Evolutionary conservation across 345 rosid species (phyloP).

Genomic region (Diplotaxis tenuifolia): DNA sequence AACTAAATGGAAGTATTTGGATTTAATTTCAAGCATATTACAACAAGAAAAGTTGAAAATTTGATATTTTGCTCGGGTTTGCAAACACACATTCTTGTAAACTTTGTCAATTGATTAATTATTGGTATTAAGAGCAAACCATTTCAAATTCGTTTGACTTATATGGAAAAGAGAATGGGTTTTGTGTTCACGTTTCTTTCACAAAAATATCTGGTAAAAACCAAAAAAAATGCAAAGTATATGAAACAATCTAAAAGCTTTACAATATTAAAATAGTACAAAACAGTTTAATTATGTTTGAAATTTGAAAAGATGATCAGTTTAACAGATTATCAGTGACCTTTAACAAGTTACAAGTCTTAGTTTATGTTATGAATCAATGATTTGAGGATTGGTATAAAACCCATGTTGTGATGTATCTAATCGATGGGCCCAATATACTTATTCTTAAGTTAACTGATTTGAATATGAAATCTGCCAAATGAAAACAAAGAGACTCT

Average conservation of each 20-base stretch:
- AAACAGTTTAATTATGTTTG: background rate
- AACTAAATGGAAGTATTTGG: background rate
- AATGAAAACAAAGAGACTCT: slow-evolving; percentile 26
- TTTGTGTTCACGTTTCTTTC: background rate
- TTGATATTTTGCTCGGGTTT: background rate
- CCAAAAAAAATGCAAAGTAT: background rate
- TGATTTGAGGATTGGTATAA: background rate
- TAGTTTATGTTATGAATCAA: no score
- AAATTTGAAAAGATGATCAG: background rate
- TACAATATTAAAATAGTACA: background rate
- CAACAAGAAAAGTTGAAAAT: background rate
- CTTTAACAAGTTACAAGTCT: background rate
- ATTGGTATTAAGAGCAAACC: background rate
- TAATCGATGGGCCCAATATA: background rate
- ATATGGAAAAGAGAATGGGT: background rate
- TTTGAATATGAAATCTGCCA: slow-evolving; percentile 1
- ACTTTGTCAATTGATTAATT: background rate
- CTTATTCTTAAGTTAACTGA: background rate
- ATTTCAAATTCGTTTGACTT: background rate
- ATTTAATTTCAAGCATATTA: background rate
- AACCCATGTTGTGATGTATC: background rate
- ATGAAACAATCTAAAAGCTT: background rate
- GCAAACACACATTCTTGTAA: no score
- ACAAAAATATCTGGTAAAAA: no score
- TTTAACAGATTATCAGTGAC: background rate